Evolutionary conservation across 371 early-diverging fungal genomes (phyloP), one percentile per base, ranked within the genome.

Genomic region (Apophysomyces sp.): DNA sequence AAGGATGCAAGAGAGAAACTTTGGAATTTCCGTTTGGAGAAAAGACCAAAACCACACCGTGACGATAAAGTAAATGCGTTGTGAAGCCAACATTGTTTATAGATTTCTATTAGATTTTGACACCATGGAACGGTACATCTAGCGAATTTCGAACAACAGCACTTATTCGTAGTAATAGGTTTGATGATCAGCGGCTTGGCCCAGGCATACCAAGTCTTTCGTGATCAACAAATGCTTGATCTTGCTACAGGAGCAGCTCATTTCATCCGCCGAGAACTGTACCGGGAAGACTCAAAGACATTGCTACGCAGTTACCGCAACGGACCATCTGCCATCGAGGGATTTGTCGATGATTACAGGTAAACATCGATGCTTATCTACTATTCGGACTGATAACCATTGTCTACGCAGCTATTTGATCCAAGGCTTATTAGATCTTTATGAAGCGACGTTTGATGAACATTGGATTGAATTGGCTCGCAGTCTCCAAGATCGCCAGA

Each of bases 271-370:
- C 34, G 56, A 12, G 57, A 82, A 16, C 57, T 88, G 51, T 85
- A 82, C 31, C 56, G 78, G 12, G 26, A 60, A 9, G 65, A 71
- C 7, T 61, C 65, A 0, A 62, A 77, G 13, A 57, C 44, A 0
- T 62, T 89, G 12, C 63, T 68, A 12, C 67, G 89, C 41, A 80
- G 77, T 32, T 84, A 79, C 41, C 66, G 84, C 27, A 67, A 76
- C 12, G 86, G 82, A 1, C 70, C 83, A 2, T 72, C 82, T n/a
- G 62, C 68, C 29, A 77, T 84, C 39, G 68, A 70, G 27, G 89
- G 86, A 13, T 85, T 81, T 57, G 63, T 83, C 27, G 87, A 87
- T 57, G 89, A 89, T 54, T 89, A 89, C 61, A 82, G 83, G 63
- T n/a, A n/a, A n/a, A n/a, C n/a, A n/a, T n/a, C n/a, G n/a, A n/a